Base-by-base conservation (phyloP, 192 early-diverging fungal genomes). In the Coemansia javaensis region DNA sequence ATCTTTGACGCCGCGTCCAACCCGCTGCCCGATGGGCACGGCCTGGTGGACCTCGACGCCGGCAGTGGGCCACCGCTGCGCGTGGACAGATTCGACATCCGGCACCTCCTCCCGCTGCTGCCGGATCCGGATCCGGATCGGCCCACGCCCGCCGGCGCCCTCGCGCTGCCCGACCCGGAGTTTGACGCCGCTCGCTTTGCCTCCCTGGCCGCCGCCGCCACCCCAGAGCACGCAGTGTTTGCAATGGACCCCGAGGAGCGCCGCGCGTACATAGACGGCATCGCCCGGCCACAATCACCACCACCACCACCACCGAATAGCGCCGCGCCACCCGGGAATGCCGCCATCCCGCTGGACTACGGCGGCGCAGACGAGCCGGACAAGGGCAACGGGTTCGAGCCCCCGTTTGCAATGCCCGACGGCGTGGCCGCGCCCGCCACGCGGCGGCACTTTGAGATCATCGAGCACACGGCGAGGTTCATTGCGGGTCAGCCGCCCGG, bases 401-500 rank as follows among this genome's bases (percentile, higher is more conserved):
- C 40, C 1, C 15, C 23, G 3, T 64, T 73, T 40, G 41, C 48
- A 0, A 49, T 65, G 12, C 62, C 69, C 0, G 53, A 64, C 4
- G 48, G 33, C 4, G 53, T 65, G 47, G 33, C 23, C 0, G 10
- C 21, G 68, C 88, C 88, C 6, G 50, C 46, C 14, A 78, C 75
- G 9, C 59, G 77, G 43, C 50, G 82, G 30, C 72, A 81, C 25
- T 78, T 81, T 41, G 79, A 73, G n/a, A 70, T 89, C 32, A 85
- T 89, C 24, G 83, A 88, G 47, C 63, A 71, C 23, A 87, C 85
- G 0, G 85, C 87, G 10, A 75, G 76, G 47, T 86, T 89, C 56
- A 69, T 89, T 32, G 63, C 76, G 35, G 59, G 60, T 1, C 75
- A 63, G 35, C 51, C 40, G 50, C 67, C 47, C 51, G 60, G 15